Evolutionary conservation across 306 rosid species (phyloP).

Genomic region (Dryas alaskensis): DNA sequence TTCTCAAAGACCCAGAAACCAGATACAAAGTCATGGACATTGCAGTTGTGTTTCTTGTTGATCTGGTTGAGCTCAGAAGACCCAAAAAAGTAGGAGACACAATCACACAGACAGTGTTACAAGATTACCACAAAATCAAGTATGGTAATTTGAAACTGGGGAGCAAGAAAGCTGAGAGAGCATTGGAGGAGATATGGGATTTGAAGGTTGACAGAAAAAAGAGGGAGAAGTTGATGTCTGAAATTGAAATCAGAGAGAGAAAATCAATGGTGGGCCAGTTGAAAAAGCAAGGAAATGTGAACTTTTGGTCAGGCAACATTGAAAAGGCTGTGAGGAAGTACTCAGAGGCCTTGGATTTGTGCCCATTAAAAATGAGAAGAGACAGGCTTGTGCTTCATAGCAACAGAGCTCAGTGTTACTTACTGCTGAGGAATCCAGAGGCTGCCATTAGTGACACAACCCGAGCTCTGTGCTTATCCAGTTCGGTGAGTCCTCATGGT

Average conservation of each 20-base stretch:
- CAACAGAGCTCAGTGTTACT: constrained; percentile 67
- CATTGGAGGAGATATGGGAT: constrained; percentile 57
- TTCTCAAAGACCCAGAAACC: constrained; percentile 58
- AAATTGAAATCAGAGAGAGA: constrained; percentile 46
- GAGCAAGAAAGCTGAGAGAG: constrained; percentile 40
- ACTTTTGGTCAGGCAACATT: constrained; percentile 45
- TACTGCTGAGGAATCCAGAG: constrained; percentile 44
- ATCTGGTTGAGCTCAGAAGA: constrained; percentile 52
- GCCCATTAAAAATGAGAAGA: constrained; percentile 37
- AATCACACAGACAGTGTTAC: constrained; percentile 45
- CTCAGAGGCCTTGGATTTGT: constrained; percentile 52
- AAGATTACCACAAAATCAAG: constrained; percentile 64
- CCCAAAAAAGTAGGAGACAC: constrained; percentile 41
- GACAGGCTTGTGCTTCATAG: constrained; percentile 67
- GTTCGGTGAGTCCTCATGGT: constrained; percentile 37
- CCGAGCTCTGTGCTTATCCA: constrained; percentile 55
- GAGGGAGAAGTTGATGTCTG: constrained; percentile 50
- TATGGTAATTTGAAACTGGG: constrained; percentile 44
- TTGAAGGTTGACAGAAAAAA: constrained; percentile 58
- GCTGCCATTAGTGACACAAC: constrained; percentile 63
- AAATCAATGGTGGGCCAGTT: constrained; percentile 28
- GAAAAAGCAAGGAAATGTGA: constrained; percentile 47
- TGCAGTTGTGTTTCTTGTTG: constrained; percentile 42
- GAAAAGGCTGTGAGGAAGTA: constrained; percentile 50
- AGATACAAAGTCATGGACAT: constrained; percentile 40